Evolutionary conservation across 257 asterid species (phyloP), one percentile per base, ranked within the genome.

Genomic region (Nicotiana noctiflora): DNA sequence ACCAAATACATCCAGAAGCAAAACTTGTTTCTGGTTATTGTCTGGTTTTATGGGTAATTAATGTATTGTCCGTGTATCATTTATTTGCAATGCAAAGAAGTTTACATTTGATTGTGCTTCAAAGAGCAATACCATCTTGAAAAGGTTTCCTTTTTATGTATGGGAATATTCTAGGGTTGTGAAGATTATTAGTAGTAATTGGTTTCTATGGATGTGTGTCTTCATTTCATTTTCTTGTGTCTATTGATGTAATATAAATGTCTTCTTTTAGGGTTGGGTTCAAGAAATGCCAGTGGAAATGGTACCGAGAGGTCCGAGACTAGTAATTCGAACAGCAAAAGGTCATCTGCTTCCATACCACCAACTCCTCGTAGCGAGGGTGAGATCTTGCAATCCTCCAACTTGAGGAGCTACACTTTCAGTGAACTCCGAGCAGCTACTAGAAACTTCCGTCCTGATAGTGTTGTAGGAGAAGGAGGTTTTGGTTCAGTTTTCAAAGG

Each of bases 361-460:
- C 92, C 88, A 4, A 92, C 97, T 59, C 96, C 97, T 64, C 86
- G 98, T 46, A 91, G 91, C 34, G 98, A 95, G 87, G 98, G 94
- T 67, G 99, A 95, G 86, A 95, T 95, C 75, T 81, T 95, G 90
- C 97, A 91, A 86, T 91, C 93, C 11, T 85, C 98, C 60, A 95
- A 95, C 85, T 63, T 95, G 87, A 95, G 88, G 84, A 93, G 93
- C 85, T 93, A 88, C 86, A 76, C 92, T 10, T 95, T 86, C 80
- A 81, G 85, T 46, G 97, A 95, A 77, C 97, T 95, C 4, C 94
- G 86, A 82, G 57, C 97, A 5, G 97, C 94, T 44, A 95, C 99
- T 0, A 86, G 96, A 78, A 95, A 95, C 83, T 95, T 95, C 67
- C 93, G 99, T 34, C 94, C 93, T 0, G 99, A 95, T 80, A 92